phyloP scores from a whole-genome alignment of 2,329 filamentous ascomycete species.

The Fusarium sp. region DNA sequence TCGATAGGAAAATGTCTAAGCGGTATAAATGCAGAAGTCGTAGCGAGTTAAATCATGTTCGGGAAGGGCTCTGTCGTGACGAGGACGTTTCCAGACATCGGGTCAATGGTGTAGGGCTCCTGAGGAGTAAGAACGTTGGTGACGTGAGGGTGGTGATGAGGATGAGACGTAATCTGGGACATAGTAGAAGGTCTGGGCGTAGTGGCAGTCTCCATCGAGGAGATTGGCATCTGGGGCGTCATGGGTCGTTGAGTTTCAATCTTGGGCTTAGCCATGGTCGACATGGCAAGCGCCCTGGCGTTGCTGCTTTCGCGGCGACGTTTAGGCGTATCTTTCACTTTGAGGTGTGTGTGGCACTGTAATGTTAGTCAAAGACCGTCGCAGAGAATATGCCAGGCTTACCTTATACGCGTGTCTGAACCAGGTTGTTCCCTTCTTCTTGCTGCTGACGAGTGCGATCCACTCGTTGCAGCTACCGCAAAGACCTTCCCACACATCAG shows the following conservation, averaged over 20 bases:
- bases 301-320: constrained; percentile 73
- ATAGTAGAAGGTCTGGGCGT: constrained; percentile 49
- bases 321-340: constrained; percentile 79
- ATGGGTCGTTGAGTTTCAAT: constrained; percentile 58
- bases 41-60: constrained; percentile 49
- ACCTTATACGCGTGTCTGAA: constrained; percentile 92
- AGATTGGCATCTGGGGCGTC: constrained; percentile 48
- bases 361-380: constrained; percentile 39
- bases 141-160: constrained; percentile 47
- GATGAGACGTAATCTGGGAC: constrained; percentile 48
- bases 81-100: constrained; percentile 46
- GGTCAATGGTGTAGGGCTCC: constrained; percentile 37
- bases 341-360: constrained; percentile 78
- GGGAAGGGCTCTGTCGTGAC: constrained; percentile 46
- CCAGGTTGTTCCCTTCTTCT: constrained; percentile 94
- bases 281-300: constrained; percentile 57
- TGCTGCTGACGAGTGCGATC: constrained; percentile 85
- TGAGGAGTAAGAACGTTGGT: constrained; percentile 39
- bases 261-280: constrained; percentile 63
- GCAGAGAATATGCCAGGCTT: constrained; percentile 46
- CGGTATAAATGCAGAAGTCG: constrained; percentile 33
- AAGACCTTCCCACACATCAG: constrained; percentile 84
- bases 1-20: constrained; percentile 39
- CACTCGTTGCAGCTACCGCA: constrained; percentile 84
- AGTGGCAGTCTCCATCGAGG: constrained; percentile 43